Evolutionary conservation across 345 rosid genomes (phyloP), one percentile per base, ranked within the genome.

Genomic region (Triadica sebifera): DNA sequence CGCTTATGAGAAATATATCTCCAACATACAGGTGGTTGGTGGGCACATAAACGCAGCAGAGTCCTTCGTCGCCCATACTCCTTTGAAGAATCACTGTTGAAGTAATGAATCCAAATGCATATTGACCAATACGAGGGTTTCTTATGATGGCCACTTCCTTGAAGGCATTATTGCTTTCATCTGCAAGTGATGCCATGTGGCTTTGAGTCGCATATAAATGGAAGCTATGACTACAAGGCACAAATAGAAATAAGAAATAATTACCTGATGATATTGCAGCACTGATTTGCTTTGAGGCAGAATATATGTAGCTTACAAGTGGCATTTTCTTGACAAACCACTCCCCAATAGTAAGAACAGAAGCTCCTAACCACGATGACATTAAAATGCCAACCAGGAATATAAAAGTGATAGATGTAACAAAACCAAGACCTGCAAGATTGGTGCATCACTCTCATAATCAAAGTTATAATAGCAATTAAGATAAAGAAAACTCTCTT

Each of bases 311-410:
- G 61, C 97, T 84, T 13, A 89, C 70, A 0, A 89, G 80, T 4
- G 94, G 93, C 94, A 91, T 91, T 78, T 87, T 88, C 87, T 86
- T 91, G 53, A 91, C 89, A 72, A 89, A 84, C 93, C 90, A 88
- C 80, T 91, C 94, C 19, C 94, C 94, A 38, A 88, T 79, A 37
- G 74, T 85, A 29, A 91, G 92, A 71, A 91, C 84, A 75, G 92
- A 91, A 75, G 92, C 89, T 73, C 92, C 91, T 75, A 91, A 80
- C 93, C 92, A 88, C 12, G 93, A 89, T 29, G 93, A 89, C 91
- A 87, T 89, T 79, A 88, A 89, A 50, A 89, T 80, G 47, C 97
- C 94, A 69, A 84, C 89, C 62, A 88, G 53, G 75, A 91, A 87
- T 74, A 89, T 89, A 77, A 89, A 91, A 70, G 90, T 79, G 76